These are phyloP conservation scores for Diaporthe sp. DNA, from an alignment of 2,329 filamentous ascomycete genomes.

Conservation along the genomic window DNA sequence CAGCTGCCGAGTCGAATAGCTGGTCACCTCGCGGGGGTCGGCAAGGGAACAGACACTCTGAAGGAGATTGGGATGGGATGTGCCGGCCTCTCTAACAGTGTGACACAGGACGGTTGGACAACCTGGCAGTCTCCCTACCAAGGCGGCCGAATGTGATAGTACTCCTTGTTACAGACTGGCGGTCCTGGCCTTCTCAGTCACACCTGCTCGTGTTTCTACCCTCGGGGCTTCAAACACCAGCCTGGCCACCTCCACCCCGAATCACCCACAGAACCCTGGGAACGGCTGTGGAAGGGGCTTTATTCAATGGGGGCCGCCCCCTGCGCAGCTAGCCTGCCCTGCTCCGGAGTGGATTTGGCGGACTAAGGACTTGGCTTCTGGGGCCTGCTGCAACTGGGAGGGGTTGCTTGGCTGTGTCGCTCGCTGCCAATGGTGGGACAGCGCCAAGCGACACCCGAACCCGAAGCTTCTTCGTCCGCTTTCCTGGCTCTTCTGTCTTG, in stretches of 20 bases:
- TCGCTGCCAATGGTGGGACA: slow-evolving; percentile 26
- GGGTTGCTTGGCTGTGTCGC: slow-evolving; percentile 22
- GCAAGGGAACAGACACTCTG: background rate
- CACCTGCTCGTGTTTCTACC: slow-evolving; percentile 17
- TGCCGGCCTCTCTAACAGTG: slow-evolving; percentile 26
- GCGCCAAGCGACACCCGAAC: slow-evolving; percentile 12
- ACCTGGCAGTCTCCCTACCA: background rate
- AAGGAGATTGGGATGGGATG: slow-evolving; percentile 5
- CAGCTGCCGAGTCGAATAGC: slow-evolving; percentile 22
- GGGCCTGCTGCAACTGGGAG: slow-evolving; percentile 21
- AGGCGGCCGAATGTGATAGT: slow-evolving; percentile 24
- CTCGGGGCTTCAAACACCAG: slow-evolving; percentile 27
- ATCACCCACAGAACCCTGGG: slow-evolving; percentile 11
- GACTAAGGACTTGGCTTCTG: slow-evolving; percentile 25
- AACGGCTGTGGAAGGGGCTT: slow-evolving; percentile 8
- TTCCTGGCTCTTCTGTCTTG: background rate
- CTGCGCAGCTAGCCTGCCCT: background rate
- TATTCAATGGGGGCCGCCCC: slow-evolving; percentile 19
- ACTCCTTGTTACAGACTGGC: slow-evolving; percentile 22
- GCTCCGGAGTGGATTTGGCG: background rate
- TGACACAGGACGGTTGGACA: background rate
- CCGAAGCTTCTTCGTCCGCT: slow-evolving; percentile 14
- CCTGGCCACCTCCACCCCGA: slow-evolving; percentile 18
- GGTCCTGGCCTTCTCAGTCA: slow-evolving; percentile 15
- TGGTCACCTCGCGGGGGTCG: background rate